Conservation (phyloP, 352 stramenopile species). For the Phytophthora hibernalis region DNA sequence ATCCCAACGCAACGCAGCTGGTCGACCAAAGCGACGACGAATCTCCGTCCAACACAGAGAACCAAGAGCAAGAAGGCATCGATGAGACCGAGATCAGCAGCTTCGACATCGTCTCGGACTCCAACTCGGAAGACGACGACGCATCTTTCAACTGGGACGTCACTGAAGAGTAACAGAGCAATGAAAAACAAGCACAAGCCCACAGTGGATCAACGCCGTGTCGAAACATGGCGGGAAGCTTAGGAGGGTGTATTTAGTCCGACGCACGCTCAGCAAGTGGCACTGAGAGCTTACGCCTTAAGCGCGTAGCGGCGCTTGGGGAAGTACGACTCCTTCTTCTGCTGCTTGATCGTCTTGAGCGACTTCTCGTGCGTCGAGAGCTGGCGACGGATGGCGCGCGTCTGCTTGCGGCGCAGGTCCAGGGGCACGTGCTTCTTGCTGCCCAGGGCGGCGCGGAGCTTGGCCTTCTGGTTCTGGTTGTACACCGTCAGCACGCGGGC, state of each 20-base stretch:
- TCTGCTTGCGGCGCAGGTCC: constrained; percentile 99
- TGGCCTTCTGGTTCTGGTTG: constrained; percentile 99
- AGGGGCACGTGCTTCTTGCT: constrained; percentile 98
- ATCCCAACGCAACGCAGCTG: constrained; percentile 33
- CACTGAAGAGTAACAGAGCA: constrained; percentile 30
- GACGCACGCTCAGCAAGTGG: constrained; percentile 43
- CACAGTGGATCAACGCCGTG: constrained; percentile 39
- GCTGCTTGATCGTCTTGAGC: constrained; percentile 94
- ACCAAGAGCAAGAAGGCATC: constrained; percentile 16
- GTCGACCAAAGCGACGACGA: constrained; percentile 29
- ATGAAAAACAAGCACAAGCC: constrained; percentile 9
- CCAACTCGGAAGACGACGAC: constrained; percentile 56
- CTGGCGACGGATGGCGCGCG: constrained; percentile 96
- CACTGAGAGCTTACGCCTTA: constrained; percentile 97
- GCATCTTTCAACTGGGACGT: constrained; percentile 35
- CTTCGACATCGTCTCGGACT: constrained; percentile 70
- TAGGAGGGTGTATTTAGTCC: constrained; percentile 74
- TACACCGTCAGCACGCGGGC: constrained; percentile 99
- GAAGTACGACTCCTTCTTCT: constrained; percentile 97
- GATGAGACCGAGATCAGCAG: constrained; percentile 22
- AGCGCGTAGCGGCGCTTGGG: constrained; percentile 97
- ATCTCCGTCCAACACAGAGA: constrained; percentile 5
- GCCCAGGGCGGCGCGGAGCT: constrained; percentile 94
- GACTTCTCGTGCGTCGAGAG: constrained; percentile 96
- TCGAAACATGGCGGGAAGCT: constrained; percentile 59